Evolutionary conservation across 345 rosid species (phyloP), one percentile per base, ranked within the genome.

Genomic region (Corchorus olitorius): DNA sequence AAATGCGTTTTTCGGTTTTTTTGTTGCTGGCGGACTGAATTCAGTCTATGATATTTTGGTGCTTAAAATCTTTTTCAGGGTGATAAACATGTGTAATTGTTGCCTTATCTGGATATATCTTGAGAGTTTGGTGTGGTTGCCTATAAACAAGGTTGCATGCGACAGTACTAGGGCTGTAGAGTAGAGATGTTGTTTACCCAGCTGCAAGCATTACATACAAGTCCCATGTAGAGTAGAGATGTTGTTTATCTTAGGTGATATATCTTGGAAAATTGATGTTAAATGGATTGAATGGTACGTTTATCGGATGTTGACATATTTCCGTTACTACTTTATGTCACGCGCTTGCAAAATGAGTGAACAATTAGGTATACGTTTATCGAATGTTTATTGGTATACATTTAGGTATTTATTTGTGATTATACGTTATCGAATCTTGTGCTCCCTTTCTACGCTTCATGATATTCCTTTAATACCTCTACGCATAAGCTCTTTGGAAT

Each of bases 181-280:
- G n/a, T 17, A 39, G 15, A n/a, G 41, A 65, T 46, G 72, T 39
- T 20, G 37, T 48, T 27, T 27, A 27, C 27, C 27, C 27, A 27
- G 27, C 27, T 1, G 27, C 27, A 27, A 27, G 27, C 27, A 27
- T 27, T 27, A 27, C 27, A 27, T 27, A 27, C 27, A 27, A 27
- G 27, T 27, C 27, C 27, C 27, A 15, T 8, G n/a, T 17, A 39
- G 27, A 27, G 27, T 27, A 27, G 15, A n/a, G 41, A 65, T 46
- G 72, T 37, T 20, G 37, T 48, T 48, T 46, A 65, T 65, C 22
- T 65, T 68, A 3, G 73, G 55, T 49, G 22, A 69, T 49, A 7
- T 27, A 8, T 69, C 3, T 27, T 41, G 15, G 33, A 50, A 27
- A 50, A 27, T 69, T 69, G 1, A 69, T 50, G 45, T 43, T 49